These are phyloP conservation scores for Myriosclerotinia duriaeana DNA, from an alignment of 2,329 filamentous ascomycete species.

Conservation along the genomic window DNA sequence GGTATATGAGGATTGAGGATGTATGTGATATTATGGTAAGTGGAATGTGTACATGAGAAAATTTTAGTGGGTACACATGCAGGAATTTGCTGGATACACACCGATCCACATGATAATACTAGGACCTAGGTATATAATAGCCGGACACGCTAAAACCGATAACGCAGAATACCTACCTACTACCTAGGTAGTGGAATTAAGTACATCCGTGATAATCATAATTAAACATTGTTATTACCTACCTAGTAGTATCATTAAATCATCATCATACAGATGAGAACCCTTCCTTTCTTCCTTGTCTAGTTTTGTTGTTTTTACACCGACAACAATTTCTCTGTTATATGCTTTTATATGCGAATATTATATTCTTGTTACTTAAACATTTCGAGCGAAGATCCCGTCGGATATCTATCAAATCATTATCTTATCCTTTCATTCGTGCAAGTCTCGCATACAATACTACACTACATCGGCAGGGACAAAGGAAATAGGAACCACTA, in stretches of 20 bases:
- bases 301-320: not conserved
- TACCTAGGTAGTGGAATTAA: slow-evolving; percentile 2
- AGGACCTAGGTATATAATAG: not conserved
- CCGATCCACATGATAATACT: not conserved
- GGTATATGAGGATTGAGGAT: not conserved
- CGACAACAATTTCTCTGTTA: not conserved
- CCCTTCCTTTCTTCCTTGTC: not conserved
- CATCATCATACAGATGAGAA: not conserved
- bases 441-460: slow-evolving; percentile 9
- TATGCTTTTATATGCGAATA: too few relatives aligned
- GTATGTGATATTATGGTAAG: not conserved
- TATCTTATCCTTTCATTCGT: not conserved
- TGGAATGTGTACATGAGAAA: slow-evolving; percentile 21
- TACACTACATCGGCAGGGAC: slow-evolving; percentile 23
- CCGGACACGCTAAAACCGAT: slow-evolving; percentile 8
- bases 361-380: too few relatives aligned
- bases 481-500: slow-evolving; percentile 10
- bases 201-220: slow-evolving; percentile 9
- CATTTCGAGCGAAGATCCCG: not conserved
- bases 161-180: too few relatives aligned
- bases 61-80: slow-evolving; percentile 22
- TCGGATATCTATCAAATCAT: not conserved
- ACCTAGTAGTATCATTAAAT: too few relatives aligned
- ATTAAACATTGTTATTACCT: too few relatives aligned
- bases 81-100: not conserved